Percentiles rank a stretch among this genome's conserved stretches.
Evolutionary conservation across 139 green algal species (phyloP).

Genomic region (Nannochloris sp.): DNA sequence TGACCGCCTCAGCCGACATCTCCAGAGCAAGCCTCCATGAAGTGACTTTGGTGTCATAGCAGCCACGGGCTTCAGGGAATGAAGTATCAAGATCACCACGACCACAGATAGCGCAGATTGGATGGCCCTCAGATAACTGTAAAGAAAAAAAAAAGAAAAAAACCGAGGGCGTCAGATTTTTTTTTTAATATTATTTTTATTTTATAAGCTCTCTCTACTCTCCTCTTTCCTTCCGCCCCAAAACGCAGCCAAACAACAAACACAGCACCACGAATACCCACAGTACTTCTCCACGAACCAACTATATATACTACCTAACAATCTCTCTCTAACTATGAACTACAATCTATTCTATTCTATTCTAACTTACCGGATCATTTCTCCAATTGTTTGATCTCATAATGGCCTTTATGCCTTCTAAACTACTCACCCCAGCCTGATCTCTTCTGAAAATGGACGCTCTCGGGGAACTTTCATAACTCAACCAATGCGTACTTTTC

Average conservation of each 20-base stretch:
- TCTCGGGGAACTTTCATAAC: conserved; percentile 45
- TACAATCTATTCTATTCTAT: not conserved
- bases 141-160: not conserved
- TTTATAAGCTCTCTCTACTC: too few species aligned
- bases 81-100: conserved; percentile 47
- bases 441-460: conserved; percentile 64
- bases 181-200: not conserved
- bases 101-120: conserved; percentile 49
- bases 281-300: too few species aligned
- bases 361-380: conserved; percentile 19
- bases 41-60: conserved; percentile 62
- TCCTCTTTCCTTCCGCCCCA: too few species aligned
- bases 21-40: conserved; percentile 33
- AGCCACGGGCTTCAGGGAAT: conserved; percentile 36
- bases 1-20: conserved; percentile 19
- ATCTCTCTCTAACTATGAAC: not conserved
- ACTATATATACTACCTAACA: too few species aligned
- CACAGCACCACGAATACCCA: too few species aligned
- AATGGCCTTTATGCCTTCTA: conserved; percentile 46
- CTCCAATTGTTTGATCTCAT: conserved; percentile 60
- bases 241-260: too few species aligned
- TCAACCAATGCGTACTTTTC: conserved; percentile 37
- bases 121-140: conserved; percentile 19
- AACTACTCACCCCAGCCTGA: conserved; percentile 19
- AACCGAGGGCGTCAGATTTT: too few species aligned